Base-by-base conservation (phyloP, 1,284 basidiomycete species). In the Pyrrhoderma noxium region DNA sequence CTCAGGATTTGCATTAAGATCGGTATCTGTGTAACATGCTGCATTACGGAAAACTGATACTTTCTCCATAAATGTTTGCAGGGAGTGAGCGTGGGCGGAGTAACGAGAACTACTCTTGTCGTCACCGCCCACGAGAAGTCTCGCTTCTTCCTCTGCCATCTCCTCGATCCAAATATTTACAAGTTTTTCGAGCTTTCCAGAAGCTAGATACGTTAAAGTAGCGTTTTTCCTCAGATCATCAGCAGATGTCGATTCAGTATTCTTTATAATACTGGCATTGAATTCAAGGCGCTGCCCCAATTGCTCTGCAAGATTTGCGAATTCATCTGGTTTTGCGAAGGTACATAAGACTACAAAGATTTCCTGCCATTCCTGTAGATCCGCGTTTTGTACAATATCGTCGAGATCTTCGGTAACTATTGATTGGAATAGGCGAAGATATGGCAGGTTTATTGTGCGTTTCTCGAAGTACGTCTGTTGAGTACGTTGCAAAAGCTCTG, bases 321-420 rank as follows among this genome's bases (percentile, higher is more conserved):
- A 99, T 61, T 97, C 93, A 36, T 91, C 85, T 48, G 79, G 72
- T 56, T 73, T 79, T 1, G 95, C 93, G 67, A 94, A 99, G 0
- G 95, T 98, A 73, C 94, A 98, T 13, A 98, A 68, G 2, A 99
- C 92, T 43, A 97, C 94, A 61, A 99, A 98, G 53, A 95, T 90
- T 67, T 98, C 95, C 58, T 89, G 84, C 96, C 95, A 99, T 65
- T 99, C 94, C 51, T 80, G 74, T 38, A 98, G 67, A 61, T 99
- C 93, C 14, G 93, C 95, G 62, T 98, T 96, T 66, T 96, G 93
- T 1, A 96, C 93, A 53, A 97, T 85, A 68, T 96, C 93, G 38
- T 82, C 76, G 11, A 99, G 79, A 62, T 97, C 94, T 63, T 94
- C 86, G 47, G 86, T 88, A 53, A 97, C 92, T 62, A 99, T 93